Evolutionary conservation across 1,284 basidiomycete genomes (phyloP).

Genomic region (Coniferiporia weirii): DNA sequence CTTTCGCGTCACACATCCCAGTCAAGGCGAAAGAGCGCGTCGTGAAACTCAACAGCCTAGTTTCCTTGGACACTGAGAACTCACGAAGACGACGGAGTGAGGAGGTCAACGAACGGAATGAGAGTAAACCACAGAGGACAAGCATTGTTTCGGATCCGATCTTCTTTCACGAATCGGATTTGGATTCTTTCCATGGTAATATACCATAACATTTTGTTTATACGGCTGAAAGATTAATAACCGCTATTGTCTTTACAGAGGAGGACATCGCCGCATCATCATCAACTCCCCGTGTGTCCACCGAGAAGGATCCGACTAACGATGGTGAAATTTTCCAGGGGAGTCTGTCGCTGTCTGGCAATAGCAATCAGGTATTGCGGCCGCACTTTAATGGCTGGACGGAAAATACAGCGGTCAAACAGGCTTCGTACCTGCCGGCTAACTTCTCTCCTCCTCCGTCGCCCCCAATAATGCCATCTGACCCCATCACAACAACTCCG

Average conservation of each 20-base stretch:
- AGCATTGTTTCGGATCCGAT: slow-evolving; percentile 12
- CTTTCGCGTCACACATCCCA: neutral
- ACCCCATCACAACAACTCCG: slow-evolving; percentile 38
- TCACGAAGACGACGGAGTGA: neutral
- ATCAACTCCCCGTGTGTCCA: slow-evolving; percentile 12
- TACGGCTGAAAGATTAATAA: neutral
- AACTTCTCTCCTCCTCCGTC: slow-evolving; percentile 29
- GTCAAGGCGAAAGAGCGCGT: neutral
- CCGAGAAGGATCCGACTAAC: neutral
- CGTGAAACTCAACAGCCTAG: neutral
- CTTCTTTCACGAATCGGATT: slow-evolving; percentile 15
- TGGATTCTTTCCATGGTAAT: slow-evolving; percentile 15
- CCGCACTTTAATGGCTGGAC: neutral
- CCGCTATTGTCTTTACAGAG: neutral
- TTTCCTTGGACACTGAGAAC: neutral
- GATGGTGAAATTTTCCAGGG: slow-evolving; percentile 1
- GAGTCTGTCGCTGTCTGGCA: neutral
- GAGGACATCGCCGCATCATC: slow-evolving; percentile 17
- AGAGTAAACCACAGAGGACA: neutral
- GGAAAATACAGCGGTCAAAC: neutral
- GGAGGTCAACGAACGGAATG: neutral
- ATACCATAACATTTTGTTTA: neutral
- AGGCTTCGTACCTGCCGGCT: slow-evolving; percentile 1
- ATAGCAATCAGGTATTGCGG: neutral
- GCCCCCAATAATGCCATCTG: slow-evolving; percentile 22